Conservation (phyloP, 257 asterid genomes). For the Solanum medicagineum region DNA sequence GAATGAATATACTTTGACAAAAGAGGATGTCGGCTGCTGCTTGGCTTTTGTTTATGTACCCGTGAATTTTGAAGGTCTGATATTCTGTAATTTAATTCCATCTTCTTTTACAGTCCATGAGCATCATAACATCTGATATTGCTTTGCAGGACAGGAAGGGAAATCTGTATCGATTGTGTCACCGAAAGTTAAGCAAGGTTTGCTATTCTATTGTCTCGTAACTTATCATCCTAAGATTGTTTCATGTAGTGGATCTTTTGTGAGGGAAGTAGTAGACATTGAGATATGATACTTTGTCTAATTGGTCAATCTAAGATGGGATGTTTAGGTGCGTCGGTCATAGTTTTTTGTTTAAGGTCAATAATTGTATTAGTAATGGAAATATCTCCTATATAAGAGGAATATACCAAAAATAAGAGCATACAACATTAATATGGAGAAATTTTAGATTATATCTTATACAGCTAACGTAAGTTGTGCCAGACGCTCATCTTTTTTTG, state of each 20-base stretch:
- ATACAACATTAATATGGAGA: background rate
- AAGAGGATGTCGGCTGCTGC: slow-evolving; percentile 65
- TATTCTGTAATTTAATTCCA: background rate
- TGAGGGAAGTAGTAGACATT: background rate
- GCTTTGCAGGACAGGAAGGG: slow-evolving; percentile 83
- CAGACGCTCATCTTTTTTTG: background rate
- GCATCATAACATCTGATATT: background rate
- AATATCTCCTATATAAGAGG: background rate
- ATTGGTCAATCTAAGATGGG: background rate
- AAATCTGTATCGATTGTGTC: slow-evolving; percentile 53
- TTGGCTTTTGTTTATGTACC: slow-evolving; percentile 71
- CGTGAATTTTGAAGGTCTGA: slow-evolving; percentile 82
- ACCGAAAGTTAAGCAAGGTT: slow-evolving; percentile 66
- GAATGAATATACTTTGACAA: slow-evolving; percentile 57
- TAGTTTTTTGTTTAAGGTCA: background rate
- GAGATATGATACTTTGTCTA: background rate
- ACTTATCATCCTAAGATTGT: background rate
- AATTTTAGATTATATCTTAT: background rate
- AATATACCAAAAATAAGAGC: background rate
- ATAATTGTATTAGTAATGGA: background rate
- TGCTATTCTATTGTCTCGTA: background rate
- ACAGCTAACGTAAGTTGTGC: background rate
- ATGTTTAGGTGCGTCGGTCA: background rate
- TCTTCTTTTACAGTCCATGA: background rate
- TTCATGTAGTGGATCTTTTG: background rate